Percentiles rank a stretch among this genome's conserved stretches.
phyloP scores from a whole-genome alignment of 306 rosid species.

The Quercus rubra region DNA sequence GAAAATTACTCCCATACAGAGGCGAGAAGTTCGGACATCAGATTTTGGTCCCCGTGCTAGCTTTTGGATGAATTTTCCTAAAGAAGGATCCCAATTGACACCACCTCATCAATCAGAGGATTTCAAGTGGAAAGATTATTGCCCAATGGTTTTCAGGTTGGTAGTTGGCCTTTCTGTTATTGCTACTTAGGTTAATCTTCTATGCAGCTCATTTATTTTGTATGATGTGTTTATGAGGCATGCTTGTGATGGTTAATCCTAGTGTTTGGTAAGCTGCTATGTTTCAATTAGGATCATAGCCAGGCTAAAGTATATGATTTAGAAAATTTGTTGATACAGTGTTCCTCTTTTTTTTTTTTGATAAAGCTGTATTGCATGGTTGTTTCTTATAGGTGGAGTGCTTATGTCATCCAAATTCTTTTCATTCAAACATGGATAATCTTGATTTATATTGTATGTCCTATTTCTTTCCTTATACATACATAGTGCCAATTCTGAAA shows the following conservation, averaged over 20 bases:
- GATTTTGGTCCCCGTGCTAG: slow-evolving; percentile 98
- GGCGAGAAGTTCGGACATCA: slow-evolving; percentile 86
- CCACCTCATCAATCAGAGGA: slow-evolving; percentile 95
- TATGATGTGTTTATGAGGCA: slow-evolving; percentile 17
- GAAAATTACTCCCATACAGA: slow-evolving; percentile 93
- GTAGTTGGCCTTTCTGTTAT: slow-evolving; percentile 18
- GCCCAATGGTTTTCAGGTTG: slow-evolving; percentile 98
- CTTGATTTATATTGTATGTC: too few relatives aligned
- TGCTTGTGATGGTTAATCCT: slow-evolving; percentile 8
- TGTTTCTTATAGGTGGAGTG: background rate
- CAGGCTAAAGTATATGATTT: background rate
- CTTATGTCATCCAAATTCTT: background rate
- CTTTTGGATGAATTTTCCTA: slow-evolving; percentile 99
- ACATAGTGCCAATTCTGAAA: too few relatives aligned
- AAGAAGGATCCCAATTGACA: slow-evolving; percentile 91
- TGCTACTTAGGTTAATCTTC: slow-evolving; percentile 9
- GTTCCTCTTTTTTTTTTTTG: background rate
- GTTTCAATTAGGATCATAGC: background rate
- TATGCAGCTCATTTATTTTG: slow-evolving; percentile 3
- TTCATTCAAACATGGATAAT: background rate
- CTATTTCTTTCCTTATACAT: too few relatives aligned
- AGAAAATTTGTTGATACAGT: background rate
- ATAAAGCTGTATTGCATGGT: background rate
- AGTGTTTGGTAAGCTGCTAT: slow-evolving; percentile 1
- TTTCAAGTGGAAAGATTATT: slow-evolving; percentile 98